Conservation (phyloP, 805 yeast species). For the Grigorovia transvaalensis region DNA sequence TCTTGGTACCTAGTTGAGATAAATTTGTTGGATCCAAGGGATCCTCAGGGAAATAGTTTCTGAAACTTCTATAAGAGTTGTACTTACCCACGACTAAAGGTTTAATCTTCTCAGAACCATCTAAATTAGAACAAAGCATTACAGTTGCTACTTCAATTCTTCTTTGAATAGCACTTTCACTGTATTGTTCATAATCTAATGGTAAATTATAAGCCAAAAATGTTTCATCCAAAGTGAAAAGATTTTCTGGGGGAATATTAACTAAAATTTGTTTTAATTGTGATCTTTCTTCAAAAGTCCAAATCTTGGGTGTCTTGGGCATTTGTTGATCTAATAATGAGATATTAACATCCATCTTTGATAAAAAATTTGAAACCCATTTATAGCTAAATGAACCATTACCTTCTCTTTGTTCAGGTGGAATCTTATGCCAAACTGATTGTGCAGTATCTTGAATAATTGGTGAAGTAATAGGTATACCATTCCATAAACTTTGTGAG, state of each 20-base stretch:
- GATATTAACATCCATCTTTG: slow-evolving; percentile 43
- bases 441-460: slow-evolving; percentile 54
- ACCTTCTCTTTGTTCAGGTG: slow-evolving; percentile 45
- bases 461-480: slow-evolving; percentile 53
- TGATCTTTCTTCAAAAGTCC: slow-evolving; percentile 50
- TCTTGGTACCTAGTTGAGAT: slow-evolving; percentile 31
- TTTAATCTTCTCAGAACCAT: slow-evolving; percentile 51
- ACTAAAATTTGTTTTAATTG: slow-evolving; percentile 37
- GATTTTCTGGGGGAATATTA: slow-evolving; percentile 39
- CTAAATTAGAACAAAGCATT: slow-evolving; percentile 52
- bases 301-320: slow-evolving; percentile 40
- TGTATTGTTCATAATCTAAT: slow-evolving; percentile 43
- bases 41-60: slow-evolving; percentile 27
- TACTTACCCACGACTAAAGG: slow-evolving; percentile 53
- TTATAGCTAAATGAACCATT: slow-evolving; percentile 55
- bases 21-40: slow-evolving; percentile 21
- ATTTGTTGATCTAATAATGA: slow-evolving; percentile 37
- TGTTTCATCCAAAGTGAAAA: slow-evolving; percentile 53
- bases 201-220: slow-evolving; percentile 51
- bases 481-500: slow-evolving; percentile 56
- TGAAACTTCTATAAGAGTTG: slow-evolving; percentile 37
- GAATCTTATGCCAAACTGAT: slow-evolving; percentile 52
- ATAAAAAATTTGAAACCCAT: slow-evolving; percentile 41
- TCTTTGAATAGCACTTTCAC: slow-evolving; percentile 29
- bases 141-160: slow-evolving; percentile 39